Percentiles rank a stretch among this genome's conserved stretches.
Conservation (phyloP, 257 asterid species). For the Primulina huaijiensis region DNA sequence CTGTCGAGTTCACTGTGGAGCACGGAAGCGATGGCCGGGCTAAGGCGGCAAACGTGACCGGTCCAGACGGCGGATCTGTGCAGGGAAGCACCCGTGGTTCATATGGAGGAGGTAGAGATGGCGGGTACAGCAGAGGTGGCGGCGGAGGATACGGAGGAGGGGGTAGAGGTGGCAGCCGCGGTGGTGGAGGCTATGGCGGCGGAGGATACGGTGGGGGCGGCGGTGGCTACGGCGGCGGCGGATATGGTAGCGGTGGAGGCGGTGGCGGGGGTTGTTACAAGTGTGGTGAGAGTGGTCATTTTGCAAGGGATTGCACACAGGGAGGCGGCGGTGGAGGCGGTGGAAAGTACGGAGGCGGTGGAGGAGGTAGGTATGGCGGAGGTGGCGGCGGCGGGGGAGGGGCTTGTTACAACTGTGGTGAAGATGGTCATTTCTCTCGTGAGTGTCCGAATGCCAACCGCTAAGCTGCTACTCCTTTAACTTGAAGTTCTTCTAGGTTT, state of each 20-base stretch:
- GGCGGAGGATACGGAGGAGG: constrained; percentile 35
- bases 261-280: constrained; percentile 20
- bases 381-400: constrained; percentile 24
- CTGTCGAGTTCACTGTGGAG: constrained; percentile 52
- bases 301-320: background rate
- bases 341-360: constrained; percentile 13
- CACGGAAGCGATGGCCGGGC: constrained; percentile 36
- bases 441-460: constrained; percentile 15
- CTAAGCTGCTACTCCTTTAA: background rate
- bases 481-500: background rate
- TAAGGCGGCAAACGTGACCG: constrained; percentile 41
- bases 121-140: constrained; percentile 25
- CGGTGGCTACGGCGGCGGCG: constrained; percentile 23
- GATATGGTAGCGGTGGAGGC: constrained; percentile 20
- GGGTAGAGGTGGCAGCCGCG: constrained; percentile 38
- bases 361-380: constrained; percentile 10
- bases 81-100: constrained; percentile 33
- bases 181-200: constrained; percentile 28
- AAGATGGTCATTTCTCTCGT: constrained; percentile 12
- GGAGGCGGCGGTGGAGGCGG: constrained; percentile 31
- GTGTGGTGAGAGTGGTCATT: constrained; percentile 21
- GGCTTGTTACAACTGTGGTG: constrained; percentile 14
- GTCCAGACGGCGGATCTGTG: constrained; percentile 32
- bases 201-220: constrained; percentile 3
- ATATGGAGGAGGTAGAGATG: constrained; percentile 31